Conservation (phyloP, 108 stramenopile genomes). For the Cyclotella cryptica region DNA sequence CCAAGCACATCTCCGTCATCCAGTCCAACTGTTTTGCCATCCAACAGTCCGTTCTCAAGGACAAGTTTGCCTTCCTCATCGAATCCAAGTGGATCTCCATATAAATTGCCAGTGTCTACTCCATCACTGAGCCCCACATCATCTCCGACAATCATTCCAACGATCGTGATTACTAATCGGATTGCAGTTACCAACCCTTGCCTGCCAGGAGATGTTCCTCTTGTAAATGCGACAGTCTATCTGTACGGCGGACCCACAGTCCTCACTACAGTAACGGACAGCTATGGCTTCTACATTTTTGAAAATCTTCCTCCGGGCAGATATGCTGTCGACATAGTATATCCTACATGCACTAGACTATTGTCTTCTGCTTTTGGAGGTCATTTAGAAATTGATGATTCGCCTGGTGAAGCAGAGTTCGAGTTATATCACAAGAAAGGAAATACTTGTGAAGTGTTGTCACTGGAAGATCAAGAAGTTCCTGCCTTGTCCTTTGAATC, state of each 20-base stretch:
- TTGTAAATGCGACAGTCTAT: neutral
- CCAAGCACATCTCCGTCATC: neutral
- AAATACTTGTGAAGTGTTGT: neutral
- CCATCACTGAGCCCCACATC: neutral
- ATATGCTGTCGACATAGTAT: neutral
- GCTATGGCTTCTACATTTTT: slow-evolving; percentile 12
- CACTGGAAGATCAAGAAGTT: slow-evolving; percentile 3
- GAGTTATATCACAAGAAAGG: slow-evolving; percentile 20
- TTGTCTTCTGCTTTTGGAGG: no score
- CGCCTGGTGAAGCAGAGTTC: neutral
- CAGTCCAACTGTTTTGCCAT: neutral
- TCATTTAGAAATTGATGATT: no score
- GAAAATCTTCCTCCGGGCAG: slow-evolving; percentile 2
- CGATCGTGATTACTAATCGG: neutral
- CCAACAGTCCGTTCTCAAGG: no score
- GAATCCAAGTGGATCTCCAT: neutral
- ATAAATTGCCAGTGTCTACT: neutral
- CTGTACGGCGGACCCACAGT: neutral
- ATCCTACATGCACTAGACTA: neutral
- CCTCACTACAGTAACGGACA: slow-evolving; percentile 5
- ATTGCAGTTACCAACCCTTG: neutral
- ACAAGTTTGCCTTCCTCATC: no score
- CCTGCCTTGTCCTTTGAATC: slow-evolving; percentile 17
- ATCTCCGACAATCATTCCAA: neutral
- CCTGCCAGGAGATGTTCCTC: neutral